phyloP scores from a whole-genome alignment of 129 eudicot genomes.

The Tanacetum coccineum region DNA sequence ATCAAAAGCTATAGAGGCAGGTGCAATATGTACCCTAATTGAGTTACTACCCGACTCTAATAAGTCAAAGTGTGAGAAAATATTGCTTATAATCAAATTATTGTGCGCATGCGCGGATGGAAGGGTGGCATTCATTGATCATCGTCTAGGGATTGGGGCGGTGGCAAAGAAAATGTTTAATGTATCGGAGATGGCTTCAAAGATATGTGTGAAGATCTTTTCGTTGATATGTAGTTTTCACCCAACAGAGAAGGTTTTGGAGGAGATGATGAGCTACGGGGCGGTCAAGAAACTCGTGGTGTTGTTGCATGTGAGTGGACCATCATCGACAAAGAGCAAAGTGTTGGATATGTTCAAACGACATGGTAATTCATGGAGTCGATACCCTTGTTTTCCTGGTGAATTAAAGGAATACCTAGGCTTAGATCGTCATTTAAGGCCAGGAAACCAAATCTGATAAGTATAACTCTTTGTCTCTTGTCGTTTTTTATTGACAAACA shows the following conservation, averaged over 20 bases:
- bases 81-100: slow-evolving; percentile 45
- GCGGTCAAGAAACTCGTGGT: slow-evolving; percentile 63
- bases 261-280: slow-evolving; percentile 65
- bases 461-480: background rate
- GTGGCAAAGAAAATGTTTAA: slow-evolving; percentile 55
- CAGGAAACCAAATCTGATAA: background rate
- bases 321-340: slow-evolving; percentile 53
- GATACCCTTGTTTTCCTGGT: slow-evolving; percentile 65
- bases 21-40: slow-evolving; percentile 64
- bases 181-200: slow-evolving; percentile 44
- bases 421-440: slow-evolving; percentile 12
- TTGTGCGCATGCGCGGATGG: slow-evolving; percentile 75
- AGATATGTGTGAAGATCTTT: slow-evolving; percentile 58
- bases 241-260: slow-evolving; percentile 63
- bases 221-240: slow-evolving; percentile 56
- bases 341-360: slow-evolving; percentile 51
- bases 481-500: slow-evolving; percentile 20
- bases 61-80: slow-evolving; percentile 60
- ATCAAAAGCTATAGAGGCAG: slow-evolving; percentile 71
- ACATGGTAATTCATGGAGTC: slow-evolving; percentile 61
- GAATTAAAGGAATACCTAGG: slow-evolving; percentile 56
- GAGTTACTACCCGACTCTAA: slow-evolving; percentile 76
- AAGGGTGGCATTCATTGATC: slow-evolving; percentile 71
- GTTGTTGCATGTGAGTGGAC: slow-evolving; percentile 54
- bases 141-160: slow-evolving; percentile 51